A percentile compares a stretch with the other conserved stretches of the same genome.
Evolutionary conservation across 768 basidiomycete species (phyloP).

Genomic region (Leccinum fibrillosum): DNA sequence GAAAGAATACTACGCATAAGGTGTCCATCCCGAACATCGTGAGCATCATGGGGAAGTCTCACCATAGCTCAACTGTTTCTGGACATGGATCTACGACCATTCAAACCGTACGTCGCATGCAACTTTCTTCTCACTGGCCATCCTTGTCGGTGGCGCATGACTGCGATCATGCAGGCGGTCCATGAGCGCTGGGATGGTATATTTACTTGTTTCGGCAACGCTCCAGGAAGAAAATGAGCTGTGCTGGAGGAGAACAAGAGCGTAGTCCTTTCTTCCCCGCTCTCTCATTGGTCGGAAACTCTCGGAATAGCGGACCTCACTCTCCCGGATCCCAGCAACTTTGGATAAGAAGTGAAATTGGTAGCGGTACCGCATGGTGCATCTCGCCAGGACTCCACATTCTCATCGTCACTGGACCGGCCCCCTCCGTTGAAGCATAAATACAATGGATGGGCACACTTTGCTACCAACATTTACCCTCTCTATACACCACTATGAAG

Average conservation of each 20-base stretch:
- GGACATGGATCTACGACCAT: background rate
- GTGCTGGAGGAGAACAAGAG: background rate
- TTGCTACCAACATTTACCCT: background rate
- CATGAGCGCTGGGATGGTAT: background rate
- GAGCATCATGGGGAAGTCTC: background rate
- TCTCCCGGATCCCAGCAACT: background rate
- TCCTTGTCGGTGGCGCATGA: background rate
- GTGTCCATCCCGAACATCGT: background rate
- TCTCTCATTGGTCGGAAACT: background rate
- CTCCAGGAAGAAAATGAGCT: background rate
- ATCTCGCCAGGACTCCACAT: background rate
- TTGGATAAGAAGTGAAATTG: background rate
- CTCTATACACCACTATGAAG: conserved; percentile 15
- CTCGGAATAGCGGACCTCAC: background rate
- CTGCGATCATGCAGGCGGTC: conserved; percentile 2
- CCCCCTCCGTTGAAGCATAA: conserved; percentile 2
- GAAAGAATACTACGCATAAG: background rate
- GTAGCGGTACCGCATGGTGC: conserved; percentile 4
- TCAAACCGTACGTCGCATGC: conserved; percentile 1
- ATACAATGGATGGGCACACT: conserved; percentile 6
- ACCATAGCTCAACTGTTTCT: background rate
- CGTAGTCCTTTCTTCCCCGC: background rate
- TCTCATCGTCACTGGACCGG: conserved; percentile 2
- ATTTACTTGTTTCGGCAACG: background rate
- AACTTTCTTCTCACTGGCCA: background rate